Evolutionary conservation across 139 green algal species (phyloP).

Genomic region (Trebouxia sp.): DNA sequence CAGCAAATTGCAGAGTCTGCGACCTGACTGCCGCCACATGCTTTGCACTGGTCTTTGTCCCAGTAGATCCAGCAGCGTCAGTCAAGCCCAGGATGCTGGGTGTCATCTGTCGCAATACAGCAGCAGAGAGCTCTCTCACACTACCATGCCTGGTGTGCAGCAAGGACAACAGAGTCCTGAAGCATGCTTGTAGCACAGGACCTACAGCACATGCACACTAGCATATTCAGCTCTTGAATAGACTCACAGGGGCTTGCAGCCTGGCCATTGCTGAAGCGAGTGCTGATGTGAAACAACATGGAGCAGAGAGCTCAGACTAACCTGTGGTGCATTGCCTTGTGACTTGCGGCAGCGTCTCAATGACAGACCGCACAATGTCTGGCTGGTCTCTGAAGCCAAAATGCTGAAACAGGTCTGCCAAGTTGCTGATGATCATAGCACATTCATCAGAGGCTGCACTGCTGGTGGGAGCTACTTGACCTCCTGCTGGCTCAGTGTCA

Average conservation of each 20-base stretch:
- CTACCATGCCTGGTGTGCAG: conserved; percentile 50
- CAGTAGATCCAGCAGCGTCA: neutral
- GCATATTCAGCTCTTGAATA: neutral
- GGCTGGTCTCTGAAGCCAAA: conserved; percentile 35
- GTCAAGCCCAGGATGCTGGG: conserved; percentile 39
- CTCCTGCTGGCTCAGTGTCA: neutral
- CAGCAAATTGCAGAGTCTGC: conserved; percentile 42
- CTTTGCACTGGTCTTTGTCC: neutral
- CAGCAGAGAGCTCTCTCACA: conserved; percentile 37
- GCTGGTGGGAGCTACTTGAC: neutral
- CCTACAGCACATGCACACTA: conserved; percentile 5
- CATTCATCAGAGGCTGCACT: neutral
- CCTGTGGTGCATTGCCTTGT: neutral
- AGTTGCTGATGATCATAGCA: conserved; percentile 35
- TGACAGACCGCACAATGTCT: conserved; percentile 33
- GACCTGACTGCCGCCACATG: conserved; percentile 31
- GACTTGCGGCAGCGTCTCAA: conserved; percentile 33
- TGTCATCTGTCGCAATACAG: conserved; percentile 53
- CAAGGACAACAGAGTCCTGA: conserved; percentile 41
- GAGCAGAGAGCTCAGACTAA: neutral
- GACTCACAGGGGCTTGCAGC: too few relatives aligned
- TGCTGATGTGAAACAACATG: neutral
- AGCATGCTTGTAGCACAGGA: conserved; percentile 36
- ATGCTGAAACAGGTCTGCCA: conserved; percentile 34
- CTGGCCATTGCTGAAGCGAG: neutral